phyloP scores from a whole-genome alignment of 1,284 basidiomycete species.

The Ceratobasidium theobromae region DNA sequence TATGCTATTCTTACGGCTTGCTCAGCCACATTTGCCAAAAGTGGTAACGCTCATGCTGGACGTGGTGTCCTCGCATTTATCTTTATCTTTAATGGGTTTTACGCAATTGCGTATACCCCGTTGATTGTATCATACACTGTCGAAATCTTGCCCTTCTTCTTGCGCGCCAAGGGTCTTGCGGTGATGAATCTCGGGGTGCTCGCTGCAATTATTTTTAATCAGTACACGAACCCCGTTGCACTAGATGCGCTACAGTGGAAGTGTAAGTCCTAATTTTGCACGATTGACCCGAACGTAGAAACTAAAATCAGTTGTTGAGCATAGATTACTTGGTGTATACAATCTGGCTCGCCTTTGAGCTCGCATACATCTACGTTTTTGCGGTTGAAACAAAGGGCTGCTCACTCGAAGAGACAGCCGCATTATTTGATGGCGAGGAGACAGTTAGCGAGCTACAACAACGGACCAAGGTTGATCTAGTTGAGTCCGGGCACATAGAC shows the following conservation, averaged over 20 bases:
- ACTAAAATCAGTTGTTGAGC: neutral
- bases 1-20: neutral
- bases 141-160: slow-evolving; percentile 68
- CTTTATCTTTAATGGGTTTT: neutral
- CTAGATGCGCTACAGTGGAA: slow-evolving; percentile 1
- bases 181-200: neutral
- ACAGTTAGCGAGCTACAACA: slow-evolving; percentile 7
- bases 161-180: slow-evolving; percentile 73
- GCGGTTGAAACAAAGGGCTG: slow-evolving; percentile 41
- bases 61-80: neutral
- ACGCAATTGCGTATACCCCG: slow-evolving; percentile 10
- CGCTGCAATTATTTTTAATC: slow-evolving; percentile 10
- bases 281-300: slow-evolving; percentile 35
- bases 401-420: slow-evolving; percentile 60
- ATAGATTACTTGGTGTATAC: slow-evolving; percentile 45
- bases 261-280: neutral
- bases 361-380: slow-evolving; percentile 63
- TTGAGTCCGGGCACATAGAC: neutral
- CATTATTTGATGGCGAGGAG: slow-evolving; percentile 37
- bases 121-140: slow-evolving; percentile 72
- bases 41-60: neutral
- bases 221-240: slow-evolving; percentile 16
- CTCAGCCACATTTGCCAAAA: neutral
- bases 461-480: neutral
- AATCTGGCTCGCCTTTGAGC: slow-evolving; percentile 64